phyloP scores from a whole-genome alignment of 2,329 filamentous ascomycete species.

The Cladobotryum protrusum region DNA sequence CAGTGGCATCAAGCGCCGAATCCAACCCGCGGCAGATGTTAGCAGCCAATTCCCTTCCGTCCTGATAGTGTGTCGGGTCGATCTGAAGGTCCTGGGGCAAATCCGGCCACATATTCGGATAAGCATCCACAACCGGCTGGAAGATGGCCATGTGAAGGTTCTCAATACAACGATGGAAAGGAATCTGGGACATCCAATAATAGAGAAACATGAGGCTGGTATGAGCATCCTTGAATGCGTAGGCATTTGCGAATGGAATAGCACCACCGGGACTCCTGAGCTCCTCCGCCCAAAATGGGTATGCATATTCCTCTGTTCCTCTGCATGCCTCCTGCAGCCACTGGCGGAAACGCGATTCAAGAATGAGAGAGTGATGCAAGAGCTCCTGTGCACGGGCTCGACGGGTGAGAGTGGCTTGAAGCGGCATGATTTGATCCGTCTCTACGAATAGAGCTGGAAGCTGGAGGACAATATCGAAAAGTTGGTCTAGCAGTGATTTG shows the following conservation, averaged over 20 bases:
- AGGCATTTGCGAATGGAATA: slow-evolving; percentile 40
- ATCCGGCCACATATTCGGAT: slow-evolving; percentile 33
- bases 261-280: slow-evolving; percentile 21
- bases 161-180: slow-evolving; percentile 44
- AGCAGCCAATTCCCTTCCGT: slow-evolving; percentile 39
- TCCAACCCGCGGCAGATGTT: slow-evolving; percentile 48
- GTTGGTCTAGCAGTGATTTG: slow-evolving; percentile 44
- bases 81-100: slow-evolving; percentile 33
- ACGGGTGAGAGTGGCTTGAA: slow-evolving; percentile 35
- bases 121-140: slow-evolving; percentile 37
- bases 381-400: slow-evolving; percentile 42
- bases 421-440: slow-evolving; percentile 35
- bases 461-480: slow-evolving; percentile 45
- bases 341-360: slow-evolving; percentile 42
- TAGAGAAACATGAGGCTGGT: slow-evolving; percentile 44
- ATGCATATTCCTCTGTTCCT: slow-evolving; percentile 22
- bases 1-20: slow-evolving; percentile 35
- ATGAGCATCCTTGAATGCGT: slow-evolving; percentile 38
- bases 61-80: slow-evolving; percentile 38
- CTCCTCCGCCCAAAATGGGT: slow-evolving; percentile 36
- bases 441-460: slow-evolving; percentile 42
- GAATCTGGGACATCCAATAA: slow-evolving; percentile 47
- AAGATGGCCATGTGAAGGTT: slow-evolving; percentile 38
- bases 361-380: slow-evolving; percentile 39
- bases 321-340: slow-evolving; percentile 37